Base-by-base conservation (phyloP, 768 basidiomycete genomes). In the Mycena vitilis region DNA sequence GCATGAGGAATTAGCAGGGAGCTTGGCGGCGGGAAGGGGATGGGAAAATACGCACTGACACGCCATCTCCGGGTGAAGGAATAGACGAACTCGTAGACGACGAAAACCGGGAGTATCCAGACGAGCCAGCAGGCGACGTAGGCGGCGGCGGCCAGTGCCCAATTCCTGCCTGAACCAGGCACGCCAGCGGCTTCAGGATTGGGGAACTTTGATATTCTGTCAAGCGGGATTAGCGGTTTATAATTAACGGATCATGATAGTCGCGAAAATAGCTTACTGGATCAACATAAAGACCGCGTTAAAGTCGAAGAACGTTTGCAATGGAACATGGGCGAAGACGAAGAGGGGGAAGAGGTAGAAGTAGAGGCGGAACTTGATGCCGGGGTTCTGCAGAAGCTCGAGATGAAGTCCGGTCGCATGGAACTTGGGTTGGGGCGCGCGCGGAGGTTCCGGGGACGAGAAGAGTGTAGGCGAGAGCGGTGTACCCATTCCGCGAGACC, bases 271-370 rank as follows among this genome's bases (percentile, higher is more conserved):
- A 49, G 23, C 95, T 82, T 75, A 95, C 94, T 95, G 89, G 48
- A 95, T 76, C 73, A 96, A 78, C 72, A 95, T 89, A 81, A 89
- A 96, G 71, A 91, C 89, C 73, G 91, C 89, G 77, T 96, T 95
- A 78, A 95, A 95, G 75, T 97, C 95, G 77, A 96, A 90, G 75
- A 92, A 96, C 0, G 91, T 89, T 77, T 95, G 94, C 11, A 93
- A 76, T 30, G 89, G 88, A 47, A 94, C 80, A 75, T 94, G 91
- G 22, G 87, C 88, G 76, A 95, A 88, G 8, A 88, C 85, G 70
- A 94, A 77, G 18, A 94, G 47, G n/a, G 91, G 92, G 76, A 88
- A 89, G 40, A 91, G 75, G 74, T 87, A 90, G 78, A 88, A 95
- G 78, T 89, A 89, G 53, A 91, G 73, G 71, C 81, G 87, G 71